phyloP scores from a whole-genome alignment of 129 eudicot species.

The Flaveria trinervia region DNA sequence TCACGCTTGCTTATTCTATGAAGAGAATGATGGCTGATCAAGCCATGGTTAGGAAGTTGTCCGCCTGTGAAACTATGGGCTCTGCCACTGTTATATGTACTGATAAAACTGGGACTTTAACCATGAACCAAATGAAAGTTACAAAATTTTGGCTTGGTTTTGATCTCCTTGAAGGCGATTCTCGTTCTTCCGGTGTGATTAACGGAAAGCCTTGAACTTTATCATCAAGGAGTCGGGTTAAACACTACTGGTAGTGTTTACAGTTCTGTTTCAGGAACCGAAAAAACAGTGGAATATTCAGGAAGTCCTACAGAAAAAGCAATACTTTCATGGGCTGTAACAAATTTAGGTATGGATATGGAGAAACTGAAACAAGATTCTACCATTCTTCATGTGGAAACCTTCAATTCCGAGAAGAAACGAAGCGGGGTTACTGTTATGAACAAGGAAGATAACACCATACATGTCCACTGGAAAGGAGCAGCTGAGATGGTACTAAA shows the following conservation, averaged over 20 bases:
- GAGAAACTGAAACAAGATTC: slow-evolving; percentile 54
- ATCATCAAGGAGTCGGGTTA: slow-evolving; percentile 71
- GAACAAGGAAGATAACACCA: slow-evolving; percentile 42
- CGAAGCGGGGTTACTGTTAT: slow-evolving; percentile 63
- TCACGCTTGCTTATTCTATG: slow-evolving; percentile 84
- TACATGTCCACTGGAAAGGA: slow-evolving; percentile 82
- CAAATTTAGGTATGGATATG: slow-evolving; percentile 64
- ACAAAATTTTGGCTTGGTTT: slow-evolving; percentile 66
- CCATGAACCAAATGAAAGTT: slow-evolving; percentile 80
- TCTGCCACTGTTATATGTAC: slow-evolving; percentile 83
- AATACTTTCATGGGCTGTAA: slow-evolving; percentile 81
- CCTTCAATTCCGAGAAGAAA: slow-evolving; percentile 84
- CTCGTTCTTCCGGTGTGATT: slow-evolving; percentile 11
- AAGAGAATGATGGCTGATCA: slow-evolving; percentile 88
- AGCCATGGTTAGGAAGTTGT: slow-evolving; percentile 80
- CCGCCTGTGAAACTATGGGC: slow-evolving; percentile 94
- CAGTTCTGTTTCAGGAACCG: slow-evolving; percentile 37
- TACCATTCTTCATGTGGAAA: slow-evolving; percentile 58
- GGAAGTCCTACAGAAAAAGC: slow-evolving; percentile 98
- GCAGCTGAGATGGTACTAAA: slow-evolving; percentile 84
- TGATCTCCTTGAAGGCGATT: slow-evolving; percentile 41
- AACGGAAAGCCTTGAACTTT: slow-evolving; percentile 35
- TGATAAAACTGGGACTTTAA: slow-evolving; percentile 75
- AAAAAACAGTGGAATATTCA: slow-evolving; percentile 46
- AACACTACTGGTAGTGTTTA: slow-evolving; percentile 71